Evolutionary conservation across 106 monocot species (phyloP).

Genomic region (Acorus gramineus): DNA sequence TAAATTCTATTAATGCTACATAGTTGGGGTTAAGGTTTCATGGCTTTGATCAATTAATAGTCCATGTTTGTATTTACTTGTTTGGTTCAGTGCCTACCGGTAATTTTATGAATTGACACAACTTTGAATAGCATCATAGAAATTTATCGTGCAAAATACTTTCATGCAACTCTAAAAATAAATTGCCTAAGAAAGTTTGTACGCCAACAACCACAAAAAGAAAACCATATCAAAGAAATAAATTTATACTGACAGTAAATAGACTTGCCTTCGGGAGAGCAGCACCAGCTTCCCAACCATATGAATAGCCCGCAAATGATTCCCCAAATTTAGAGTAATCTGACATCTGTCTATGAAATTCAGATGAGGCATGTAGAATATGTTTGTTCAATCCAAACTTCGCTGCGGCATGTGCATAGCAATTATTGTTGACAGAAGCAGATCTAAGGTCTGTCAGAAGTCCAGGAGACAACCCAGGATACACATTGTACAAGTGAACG

Average conservation of each 20-base stretch:
- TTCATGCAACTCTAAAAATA: no score
- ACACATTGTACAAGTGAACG: slow-evolving; percentile 24
- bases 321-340: slow-evolving; percentile 23
- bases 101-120: no score
- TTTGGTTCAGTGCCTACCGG: no score
- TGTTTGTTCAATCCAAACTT: slow-evolving; percentile 61
- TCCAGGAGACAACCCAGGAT: slow-evolving; percentile 44
- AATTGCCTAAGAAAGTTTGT: no score
- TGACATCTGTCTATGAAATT: slow-evolving; percentile 39
- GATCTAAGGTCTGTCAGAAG: slow-evolving; percentile 51
- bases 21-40: no score
- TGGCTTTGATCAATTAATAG: no score
- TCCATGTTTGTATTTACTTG: no score
- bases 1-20: no score
- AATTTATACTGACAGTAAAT: not conserved
- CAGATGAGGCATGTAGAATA: slow-evolving; percentile 52
- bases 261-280: slow-evolving; percentile 50
- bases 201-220: no score
- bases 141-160: no score
- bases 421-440: slow-evolving; percentile 58
- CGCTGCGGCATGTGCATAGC: slow-evolving; percentile 62
- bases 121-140: no score
- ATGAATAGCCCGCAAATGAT: slow-evolving; percentile 44
- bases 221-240: not conserved
- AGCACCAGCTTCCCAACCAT: slow-evolving; percentile 66